A percentile compares a stretch with the other conserved stretches of the same genome.
Conservation (phyloP, 306 rosid species). For the Hylodesmum podocarpum region DNA sequence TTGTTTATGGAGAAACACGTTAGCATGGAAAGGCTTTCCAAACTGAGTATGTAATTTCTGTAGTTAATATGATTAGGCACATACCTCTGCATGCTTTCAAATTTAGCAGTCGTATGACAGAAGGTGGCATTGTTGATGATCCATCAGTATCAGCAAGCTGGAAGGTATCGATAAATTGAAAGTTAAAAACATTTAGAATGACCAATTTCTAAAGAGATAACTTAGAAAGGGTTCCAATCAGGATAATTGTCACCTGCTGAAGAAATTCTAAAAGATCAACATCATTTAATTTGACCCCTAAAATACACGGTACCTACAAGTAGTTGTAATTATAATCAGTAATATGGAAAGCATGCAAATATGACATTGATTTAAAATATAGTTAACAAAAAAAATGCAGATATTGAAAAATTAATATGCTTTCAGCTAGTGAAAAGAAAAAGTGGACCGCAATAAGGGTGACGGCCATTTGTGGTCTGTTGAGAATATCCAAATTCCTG, state of each 20-base stretch:
- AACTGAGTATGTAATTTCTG: background rate
- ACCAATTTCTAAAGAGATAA: slow-evolving; percentile 16
- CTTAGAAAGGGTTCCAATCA: slow-evolving; percentile 6
- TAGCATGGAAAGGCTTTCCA: slow-evolving; percentile 15
- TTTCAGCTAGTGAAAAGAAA: slow-evolving; percentile 1
- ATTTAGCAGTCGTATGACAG: slow-evolving; percentile 82
- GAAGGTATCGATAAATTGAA: slow-evolving; percentile 23
- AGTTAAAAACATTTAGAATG: background rate
- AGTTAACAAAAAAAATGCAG: background rate
- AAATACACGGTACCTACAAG: slow-evolving; percentile 85
- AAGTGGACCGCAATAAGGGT: slow-evolving; percentile 65
- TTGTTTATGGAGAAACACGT: background rate
- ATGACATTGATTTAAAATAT: background rate
- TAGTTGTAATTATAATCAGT: slow-evolving; percentile 19
- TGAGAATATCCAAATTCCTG: slow-evolving; percentile 86
- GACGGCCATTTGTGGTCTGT: slow-evolving; percentile 51
- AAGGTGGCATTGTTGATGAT: slow-evolving; percentile 83
- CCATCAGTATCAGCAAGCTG: slow-evolving; percentile 95
- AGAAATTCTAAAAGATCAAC: slow-evolving; percentile 89
- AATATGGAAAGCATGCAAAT: background rate
- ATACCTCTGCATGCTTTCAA: slow-evolving; percentile 94
- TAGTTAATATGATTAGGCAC: slow-evolving; percentile 1
- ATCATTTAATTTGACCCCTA: slow-evolving; percentile 80
- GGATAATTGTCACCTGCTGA: slow-evolving; percentile 71
- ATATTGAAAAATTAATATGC: background rate